These are phyloP conservation scores for Lathyrus aphaca DNA, from an alignment of 306 rosid genomes.

Conservation along the genomic window DNA sequence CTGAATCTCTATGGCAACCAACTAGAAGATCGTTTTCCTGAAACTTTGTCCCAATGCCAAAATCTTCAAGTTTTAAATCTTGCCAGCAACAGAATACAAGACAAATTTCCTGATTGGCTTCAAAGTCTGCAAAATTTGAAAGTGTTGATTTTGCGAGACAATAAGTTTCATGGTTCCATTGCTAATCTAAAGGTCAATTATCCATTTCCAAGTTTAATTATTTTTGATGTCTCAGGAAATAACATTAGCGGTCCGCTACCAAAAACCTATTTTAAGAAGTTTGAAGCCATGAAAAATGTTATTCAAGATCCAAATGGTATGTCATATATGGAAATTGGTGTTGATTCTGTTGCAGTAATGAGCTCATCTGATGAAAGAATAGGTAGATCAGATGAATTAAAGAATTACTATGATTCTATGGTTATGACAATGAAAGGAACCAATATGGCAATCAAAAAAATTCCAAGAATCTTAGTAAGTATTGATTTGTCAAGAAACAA, in stretches of 20 bases:
- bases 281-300: not conserved
- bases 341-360: too few relatives aligned
- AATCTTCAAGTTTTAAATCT: conserved; percentile 34
- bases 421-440: too few relatives aligned
- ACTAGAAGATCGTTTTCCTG: not conserved
- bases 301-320: accelerated
- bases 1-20: not conserved
- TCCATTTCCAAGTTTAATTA: conserved; percentile 10
- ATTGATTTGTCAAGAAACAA: too few relatives aligned
- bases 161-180: conserved; percentile 45
- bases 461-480: too few relatives aligned
- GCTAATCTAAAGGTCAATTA: not conserved
- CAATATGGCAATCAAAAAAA: too few relatives aligned
- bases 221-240: conserved; percentile 27
- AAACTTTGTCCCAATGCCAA: not conserved
- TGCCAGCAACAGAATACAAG: conserved; percentile 40
- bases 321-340: not conserved
- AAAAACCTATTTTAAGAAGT: not conserved
- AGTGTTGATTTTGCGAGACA: conserved; percentile 43
- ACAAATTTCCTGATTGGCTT: conserved; percentile 48
- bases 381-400: too few relatives aligned
- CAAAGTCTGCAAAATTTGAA: conserved; percentile 17
- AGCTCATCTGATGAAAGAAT: too few relatives aligned
- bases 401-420: too few relatives aligned
- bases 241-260: conserved; percentile 31